Base-by-base conservation (phyloP, 208 protist genomes). In the Wallacemonas rigidus region DNA sequence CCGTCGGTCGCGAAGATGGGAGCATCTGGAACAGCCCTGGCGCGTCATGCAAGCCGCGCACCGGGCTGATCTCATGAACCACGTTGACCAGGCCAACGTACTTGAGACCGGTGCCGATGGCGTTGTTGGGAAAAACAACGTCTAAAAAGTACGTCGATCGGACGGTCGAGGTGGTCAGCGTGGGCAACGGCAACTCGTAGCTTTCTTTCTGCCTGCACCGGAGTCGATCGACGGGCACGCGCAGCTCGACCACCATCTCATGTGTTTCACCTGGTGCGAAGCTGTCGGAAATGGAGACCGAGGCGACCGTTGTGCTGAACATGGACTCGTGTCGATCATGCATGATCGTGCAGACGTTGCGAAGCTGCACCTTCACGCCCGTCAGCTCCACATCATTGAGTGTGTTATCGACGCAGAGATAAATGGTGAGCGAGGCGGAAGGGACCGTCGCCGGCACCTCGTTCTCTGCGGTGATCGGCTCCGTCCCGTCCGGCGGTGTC, bases 81-180 rank as follows among this genome's bases (percentile, higher is more conserved):
- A 73, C 45, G 36, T 73, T 40, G 50, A 64, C 69, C 6, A 73
- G 69, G 9, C 69, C 69, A 11, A 65, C 36, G 35, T 56, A 73
- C 36, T 57, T 54, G 57, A 64, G 50, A 12, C 54, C 58, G 0
- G 15, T 35, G 12, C 44, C 55, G n/a, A 65, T 36, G 45, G 53
- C 44, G 57, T 57, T 73, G 47, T 36, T 4, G 1, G 69, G 69
- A 15, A 73, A 65, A 0, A 26, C 48, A 0, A 73, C 45, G 15
- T 65, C 35, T 4, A 78, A 11, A 43, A 62, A 55, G 69, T 78
- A 78, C 17, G 62, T 68, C 11, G 74, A 78, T 15, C 17, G 26
- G 14, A 58, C 53, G 39, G 72, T 45, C 3, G 74, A 47, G 43
- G 74, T 78, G 47, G 48, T 40, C n/a, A 78, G 55, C 6, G 74